Evolutionary conservation across 106 monocot genomes (phyloP), one percentile per base, ranked within the genome.

Genomic region (Acorus calamus): DNA sequence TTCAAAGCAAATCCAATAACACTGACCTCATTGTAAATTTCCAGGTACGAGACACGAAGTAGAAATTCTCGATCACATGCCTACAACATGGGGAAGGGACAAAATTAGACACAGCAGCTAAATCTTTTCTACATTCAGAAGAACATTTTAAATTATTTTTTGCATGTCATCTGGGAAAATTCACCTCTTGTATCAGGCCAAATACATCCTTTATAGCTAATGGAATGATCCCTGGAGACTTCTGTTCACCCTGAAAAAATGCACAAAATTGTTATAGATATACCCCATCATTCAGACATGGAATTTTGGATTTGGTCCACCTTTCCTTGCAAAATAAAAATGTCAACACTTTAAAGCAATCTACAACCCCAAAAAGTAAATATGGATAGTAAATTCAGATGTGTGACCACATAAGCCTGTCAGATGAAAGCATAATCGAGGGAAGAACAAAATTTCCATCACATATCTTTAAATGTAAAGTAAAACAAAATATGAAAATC

Each of bases 21-120:
- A 7, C 74, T 83, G 14, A 96, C 94, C 96, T 98, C 96, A 69
- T 98, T 98, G 72, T 98, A 98, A 60, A 98, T 98, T 78, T 98
- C 96, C 56, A 98, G 87, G 62, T 91, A 98, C 11, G 96, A 98
- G 70, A 98, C 96, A 58, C 96, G 96, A 45, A 98, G 83, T 80
- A 98, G 96, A 78, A 96, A 96, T 58, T 91, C 91, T 50, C 88
- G 75, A 7, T 85, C 84, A 41, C 91, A 91, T 41, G 96, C 88
- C 90, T 96, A 73, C 52, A 58, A 11, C 48, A 61, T 49, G 71
- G 49, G 58, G 28, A 60, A 50, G 67, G 56, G 62, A 11, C 44
- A 61, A 11, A 49, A 57, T 11, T 57, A 12, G 46, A 12, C 3
- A 42, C n/a, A 28, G 12, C 50, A 28, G 28, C 28, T 28, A 28